phyloP scores from a whole-genome alignment of 352 stramenopile genomes.

The Phytopythium helicoides region DNA sequence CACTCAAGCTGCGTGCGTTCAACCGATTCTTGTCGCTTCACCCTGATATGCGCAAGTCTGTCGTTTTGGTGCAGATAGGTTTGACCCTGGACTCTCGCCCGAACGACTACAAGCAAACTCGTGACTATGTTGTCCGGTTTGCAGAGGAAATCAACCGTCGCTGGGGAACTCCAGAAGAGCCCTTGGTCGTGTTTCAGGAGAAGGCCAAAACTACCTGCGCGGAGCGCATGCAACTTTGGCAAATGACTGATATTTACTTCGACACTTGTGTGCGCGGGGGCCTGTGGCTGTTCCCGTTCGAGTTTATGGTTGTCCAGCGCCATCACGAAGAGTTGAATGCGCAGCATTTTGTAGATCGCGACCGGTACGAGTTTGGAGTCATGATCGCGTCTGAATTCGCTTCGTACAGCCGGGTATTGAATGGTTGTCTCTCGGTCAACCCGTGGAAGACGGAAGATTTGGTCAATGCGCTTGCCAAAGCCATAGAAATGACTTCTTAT shows the following conservation, averaged over 20 bases:
- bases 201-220: slow-evolving; percentile 59
- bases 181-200: slow-evolving; percentile 76
- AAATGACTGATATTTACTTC: slow-evolving; percentile 65
- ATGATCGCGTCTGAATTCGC: slow-evolving; percentile 97
- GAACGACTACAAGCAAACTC: slow-evolving; percentile 93
- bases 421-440: slow-evolving; percentile 96
- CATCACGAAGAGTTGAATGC: slow-evolving; percentile 39
- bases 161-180: slow-evolving; percentile 48
- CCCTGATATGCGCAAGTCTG: slow-evolving; percentile 56
- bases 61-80: slow-evolving; percentile 81
- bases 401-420: slow-evolving; percentile 94
- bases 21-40: slow-evolving; percentile 93
- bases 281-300: slow-evolving; percentile 71
- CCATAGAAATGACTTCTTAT: slow-evolving; percentile 73
- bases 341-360: slow-evolving; percentile 14
- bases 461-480: slow-evolving; percentile 59
- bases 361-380: slow-evolving; percentile 58
- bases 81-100: slow-evolving; percentile 68
- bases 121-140: slow-evolving; percentile 89
- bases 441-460: slow-evolving; percentile 95
- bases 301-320: slow-evolving; percentile 73
- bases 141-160: slow-evolving; percentile 91
- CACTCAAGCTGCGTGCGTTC: slow-evolving; percentile 96
- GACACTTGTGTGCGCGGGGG: slow-evolving; percentile 68
- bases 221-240: slow-evolving; percentile 69